Conservation (phyloP, 2,329 filamentous ascomycete genomes). For the Trichoderma sp. region DNA sequence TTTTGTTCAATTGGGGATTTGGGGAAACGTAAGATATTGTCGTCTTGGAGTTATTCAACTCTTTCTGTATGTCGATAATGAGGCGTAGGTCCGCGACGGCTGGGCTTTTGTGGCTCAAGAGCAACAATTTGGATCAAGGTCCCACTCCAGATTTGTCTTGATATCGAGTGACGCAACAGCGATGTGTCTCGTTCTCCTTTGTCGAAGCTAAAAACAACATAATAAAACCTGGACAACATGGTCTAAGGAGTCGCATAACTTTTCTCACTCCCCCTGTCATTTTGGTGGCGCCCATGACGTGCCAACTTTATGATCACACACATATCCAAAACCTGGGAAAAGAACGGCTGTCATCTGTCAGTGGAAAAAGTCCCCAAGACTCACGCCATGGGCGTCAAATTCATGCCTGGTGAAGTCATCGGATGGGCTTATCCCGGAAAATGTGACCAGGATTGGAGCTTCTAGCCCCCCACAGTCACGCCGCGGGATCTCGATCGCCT, state of each 20-base stretch:
- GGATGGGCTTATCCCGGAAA: not conserved
- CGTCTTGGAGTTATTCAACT: not conserved
- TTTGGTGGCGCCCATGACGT: constrained; percentile 16
- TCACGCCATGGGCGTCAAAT: constrained; percentile 2
- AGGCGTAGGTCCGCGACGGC: constrained; percentile 10
- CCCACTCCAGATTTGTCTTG: not conserved
- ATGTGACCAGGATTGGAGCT: not conserved
- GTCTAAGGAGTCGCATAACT: not conserved
- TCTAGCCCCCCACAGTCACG: not conserved
- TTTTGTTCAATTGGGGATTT: not conserved
- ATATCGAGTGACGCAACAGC: constrained; percentile 17
- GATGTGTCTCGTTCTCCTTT: not conserved
- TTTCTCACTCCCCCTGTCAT: not conserved
- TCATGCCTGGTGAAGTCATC: constrained; percentile 10
- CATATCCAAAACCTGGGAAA: not conserved
- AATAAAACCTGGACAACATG: not conserved
- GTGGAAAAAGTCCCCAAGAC: not conserved
- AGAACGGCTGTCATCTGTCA: not conserved
- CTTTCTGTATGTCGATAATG: not conserved
- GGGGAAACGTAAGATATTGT: not conserved
- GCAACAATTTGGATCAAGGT: constrained; percentile 11
- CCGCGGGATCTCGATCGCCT: constrained; percentile 17
- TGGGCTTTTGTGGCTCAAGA: constrained; percentile 17
- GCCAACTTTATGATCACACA: not conserved
- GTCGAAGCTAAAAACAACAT: not conserved